Conservation (phyloP, 2,329 filamentous ascomycete genomes). For the Stemphylium lycopersici region DNA sequence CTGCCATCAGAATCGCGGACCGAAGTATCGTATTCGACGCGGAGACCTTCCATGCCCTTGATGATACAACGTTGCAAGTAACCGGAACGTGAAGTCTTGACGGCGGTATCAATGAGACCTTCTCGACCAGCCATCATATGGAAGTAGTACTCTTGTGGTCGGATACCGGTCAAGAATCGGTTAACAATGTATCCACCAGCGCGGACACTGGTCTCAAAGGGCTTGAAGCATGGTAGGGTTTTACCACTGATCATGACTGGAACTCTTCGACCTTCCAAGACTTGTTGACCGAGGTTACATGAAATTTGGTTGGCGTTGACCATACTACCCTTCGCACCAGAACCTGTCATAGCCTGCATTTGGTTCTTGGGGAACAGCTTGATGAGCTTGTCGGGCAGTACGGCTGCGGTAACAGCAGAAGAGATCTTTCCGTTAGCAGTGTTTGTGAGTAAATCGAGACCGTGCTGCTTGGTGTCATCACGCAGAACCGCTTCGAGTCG, state of each 20-base stretch:
- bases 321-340: constrained; percentile 88
- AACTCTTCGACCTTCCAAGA: constrained; percentile 91
- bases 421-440: constrained; percentile 72
- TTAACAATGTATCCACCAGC: constrained; percentile 94
- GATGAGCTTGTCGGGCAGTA: constrained; percentile 80
- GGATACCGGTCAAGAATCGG: constrained; percentile 96
- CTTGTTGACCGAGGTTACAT: constrained; percentile 95
- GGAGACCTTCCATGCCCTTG: constrained; percentile 96
- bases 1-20: constrained; percentile 94
- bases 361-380: constrained; percentile 97
- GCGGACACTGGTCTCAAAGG: constrained; percentile 85
- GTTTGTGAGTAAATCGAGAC: constrained; percentile 88
- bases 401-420: constrained; percentile 75
- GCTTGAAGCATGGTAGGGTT: constrained; percentile 89
- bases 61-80: constrained; percentile 97
- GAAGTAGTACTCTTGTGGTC: constrained; percentile 98
- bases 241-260: constrained; percentile 98
- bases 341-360: constrained; percentile 98
- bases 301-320: constrained; percentile 98
- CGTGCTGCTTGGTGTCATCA: constrained; percentile 88
- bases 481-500: constrained; percentile 88
- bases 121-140: constrained; percentile 99
- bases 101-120: constrained; percentile 97
- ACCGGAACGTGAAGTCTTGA: constrained; percentile 96
- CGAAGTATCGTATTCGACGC: constrained; percentile 90